Evolutionary conservation across 257 asterid genomes (phyloP), one percentile per base, ranked within the genome.

Genomic region (Solanum chmielewskii): DNA sequence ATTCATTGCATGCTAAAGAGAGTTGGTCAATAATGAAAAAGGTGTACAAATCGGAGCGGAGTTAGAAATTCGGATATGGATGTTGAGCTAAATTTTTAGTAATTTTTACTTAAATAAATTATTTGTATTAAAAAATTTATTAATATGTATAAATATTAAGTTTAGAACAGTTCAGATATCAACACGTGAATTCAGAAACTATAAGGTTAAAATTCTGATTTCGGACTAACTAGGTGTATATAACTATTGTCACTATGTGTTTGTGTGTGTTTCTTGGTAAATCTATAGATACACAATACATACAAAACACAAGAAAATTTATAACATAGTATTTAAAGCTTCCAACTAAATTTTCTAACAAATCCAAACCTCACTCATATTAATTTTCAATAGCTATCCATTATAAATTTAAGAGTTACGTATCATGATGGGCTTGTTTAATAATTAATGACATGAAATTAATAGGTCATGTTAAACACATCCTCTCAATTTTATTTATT

Each of bases 301-400:
- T 77, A 77, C 15, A 77, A 20, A 77, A 77, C 84, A 77, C 15
- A 80, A 27, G 25, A 73, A 45, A 47, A 80, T 7, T 69, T 47
- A 74, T 74, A 74, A 74, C 62, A 13, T n/a, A 45, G 66, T 35
- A 59, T 47, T 80, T 80, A 80, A 78, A 78, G 59, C 85, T 4
- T 13, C 56, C 56, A 86, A 81, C 77, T 35, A 86, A 77, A 78
- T 60, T 86, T 86, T 86, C 84, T 86, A 86, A 75, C 88, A 86
- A 86, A 86, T 86, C 85, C 33, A 74, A 45, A 68, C 84, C 68
- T 70, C 84, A 86, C 88, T 62, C 71, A 20, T 84, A 84, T 84
- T 84, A 25, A 84, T 62, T 84, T 84, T 66, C 80, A 84, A 84
- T 84, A 84, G 87, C 87, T 84, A 84, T 84, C 87, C 62, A 66